Conservation (phyloP, 2,329 filamentous ascomycete species). For the Pseudogymnoascus sp. region DNA sequence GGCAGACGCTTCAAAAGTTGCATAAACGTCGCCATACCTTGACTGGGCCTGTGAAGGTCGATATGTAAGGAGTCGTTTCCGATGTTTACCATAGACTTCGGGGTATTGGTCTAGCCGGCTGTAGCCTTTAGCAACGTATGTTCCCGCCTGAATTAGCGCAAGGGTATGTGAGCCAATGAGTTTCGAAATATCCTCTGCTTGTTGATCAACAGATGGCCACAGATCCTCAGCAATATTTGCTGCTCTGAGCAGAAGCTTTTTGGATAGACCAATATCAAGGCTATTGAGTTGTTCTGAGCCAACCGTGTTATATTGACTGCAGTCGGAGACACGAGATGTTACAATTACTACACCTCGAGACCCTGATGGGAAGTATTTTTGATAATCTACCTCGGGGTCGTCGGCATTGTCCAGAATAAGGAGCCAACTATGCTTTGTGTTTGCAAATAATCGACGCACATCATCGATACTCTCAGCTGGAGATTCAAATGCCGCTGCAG, state of each 20-base stretch:
- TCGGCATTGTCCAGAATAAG: slow-evolving; percentile 39
- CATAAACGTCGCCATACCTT: slow-evolving; percentile 31
- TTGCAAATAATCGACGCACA: slow-evolving; percentile 21
- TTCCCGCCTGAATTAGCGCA: slow-evolving; percentile 4
- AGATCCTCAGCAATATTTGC: not conserved
- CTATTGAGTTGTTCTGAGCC: slow-evolving; percentile 16
- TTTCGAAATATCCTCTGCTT: slow-evolving; percentile 10
- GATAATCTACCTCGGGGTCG: slow-evolving; percentile 25
- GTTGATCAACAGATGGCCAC: not conserved
- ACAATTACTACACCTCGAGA: slow-evolving; percentile 31
- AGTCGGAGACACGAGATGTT: slow-evolving; percentile 32
- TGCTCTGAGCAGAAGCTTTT: not conserved
- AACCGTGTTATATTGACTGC: slow-evolving; percentile 25
- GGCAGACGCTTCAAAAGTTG: slow-evolving; percentile 32
- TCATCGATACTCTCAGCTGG: slow-evolving; percentile 3
- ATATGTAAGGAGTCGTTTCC: slow-evolving; percentile 26
- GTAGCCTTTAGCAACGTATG: slow-evolving; percentile 14
- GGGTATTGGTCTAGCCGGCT: slow-evolving; percentile 18
- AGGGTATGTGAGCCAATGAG: slow-evolving; percentile 9
- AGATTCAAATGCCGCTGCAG: slow-evolving; percentile 10
- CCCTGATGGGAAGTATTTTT: slow-evolving; percentile 25
- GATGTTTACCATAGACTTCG: slow-evolving; percentile 10
- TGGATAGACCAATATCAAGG: not conserved
- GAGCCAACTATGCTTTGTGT: slow-evolving; percentile 25
- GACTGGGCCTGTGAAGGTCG: slow-evolving; percentile 25